These are phyloP conservation scores for Alternaria arborescens DNA, from an alignment of 2,329 filamentous ascomycete genomes.

Conservation along the genomic window DNA sequence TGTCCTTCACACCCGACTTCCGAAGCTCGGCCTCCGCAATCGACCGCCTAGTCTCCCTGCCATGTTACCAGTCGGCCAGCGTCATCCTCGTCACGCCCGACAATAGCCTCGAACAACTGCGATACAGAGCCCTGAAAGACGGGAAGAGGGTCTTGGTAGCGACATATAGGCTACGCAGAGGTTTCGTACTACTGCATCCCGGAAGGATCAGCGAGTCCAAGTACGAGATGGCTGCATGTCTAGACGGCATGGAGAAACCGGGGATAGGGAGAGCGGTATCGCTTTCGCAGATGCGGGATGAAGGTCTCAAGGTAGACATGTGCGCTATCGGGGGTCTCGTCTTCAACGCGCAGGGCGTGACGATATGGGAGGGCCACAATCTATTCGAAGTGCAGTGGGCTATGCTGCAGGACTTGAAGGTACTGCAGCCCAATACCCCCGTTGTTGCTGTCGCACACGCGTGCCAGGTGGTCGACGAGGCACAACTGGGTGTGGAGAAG, in stretches of 20 bases:
- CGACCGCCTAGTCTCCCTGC: conserved; percentile 41
- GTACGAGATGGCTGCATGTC: conserved; percentile 47
- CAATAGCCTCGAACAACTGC: conserved; percentile 56
- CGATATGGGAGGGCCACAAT: conserved; percentile 54
- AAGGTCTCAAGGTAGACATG: conserved; percentile 43
- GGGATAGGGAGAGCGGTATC: conserved; percentile 47
- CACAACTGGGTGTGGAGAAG: conserved; percentile 27
- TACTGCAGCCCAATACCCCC: conserved; percentile 35
- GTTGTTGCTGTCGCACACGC: conserved; percentile 53
- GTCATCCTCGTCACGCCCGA: conserved; percentile 55
- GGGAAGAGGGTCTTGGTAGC: conserved; percentile 55
- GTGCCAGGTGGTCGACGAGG: conserved; percentile 54
- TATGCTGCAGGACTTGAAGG: conserved; percentile 49
- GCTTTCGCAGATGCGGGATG: conserved; percentile 48
- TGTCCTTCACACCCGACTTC: conserved; percentile 56
- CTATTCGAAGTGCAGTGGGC: conserved; percentile 58
- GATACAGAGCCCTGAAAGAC: conserved; percentile 50
- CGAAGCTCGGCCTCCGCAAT: conserved; percentile 48
- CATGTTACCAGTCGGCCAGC: conserved; percentile 42
- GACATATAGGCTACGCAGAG: conserved; percentile 54
- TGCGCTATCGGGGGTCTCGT: conserved; percentile 54
- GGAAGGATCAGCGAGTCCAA: conserved; percentile 36
- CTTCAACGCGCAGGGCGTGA: conserved; percentile 51
- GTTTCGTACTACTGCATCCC: conserved; percentile 55
- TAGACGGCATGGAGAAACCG: conserved; percentile 57